phyloP scores from a whole-genome alignment of 306 rosid genomes.

The Betula pendula region DNA sequence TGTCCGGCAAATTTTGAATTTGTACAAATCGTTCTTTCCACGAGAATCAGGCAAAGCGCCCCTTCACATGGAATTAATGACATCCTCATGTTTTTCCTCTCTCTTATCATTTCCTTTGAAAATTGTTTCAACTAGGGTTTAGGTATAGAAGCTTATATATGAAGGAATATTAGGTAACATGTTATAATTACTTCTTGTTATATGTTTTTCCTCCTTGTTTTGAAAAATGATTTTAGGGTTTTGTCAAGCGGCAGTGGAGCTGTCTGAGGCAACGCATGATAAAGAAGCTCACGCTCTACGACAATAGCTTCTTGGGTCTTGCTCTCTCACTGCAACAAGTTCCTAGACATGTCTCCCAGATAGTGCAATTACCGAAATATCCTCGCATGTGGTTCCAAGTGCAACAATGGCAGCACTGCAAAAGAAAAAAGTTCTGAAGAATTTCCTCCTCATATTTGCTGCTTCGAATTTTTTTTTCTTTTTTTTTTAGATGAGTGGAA shows the following conservation, averaged over 20 bases:
- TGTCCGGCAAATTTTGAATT: too few relatives aligned
- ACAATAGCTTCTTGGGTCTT: conserved; percentile 35
- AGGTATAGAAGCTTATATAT: background rate
- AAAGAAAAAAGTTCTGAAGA: background rate
- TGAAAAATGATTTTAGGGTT: conserved; percentile 20
- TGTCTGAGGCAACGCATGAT: conserved; percentile 7
- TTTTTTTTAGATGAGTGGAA: too few relatives aligned
- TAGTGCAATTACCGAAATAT: conserved; percentile 32
- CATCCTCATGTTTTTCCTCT: too few relatives aligned
- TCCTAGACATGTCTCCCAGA: conserved; percentile 43
- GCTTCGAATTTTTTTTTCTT: too few relatives aligned
- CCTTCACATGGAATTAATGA: too few relatives aligned
- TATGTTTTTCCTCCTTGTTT: background rate
- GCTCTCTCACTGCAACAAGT: conserved; percentile 47
- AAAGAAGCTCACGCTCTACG: conserved; percentile 16
- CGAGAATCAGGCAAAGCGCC: too few relatives aligned
- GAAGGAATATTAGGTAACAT: too few relatives aligned
- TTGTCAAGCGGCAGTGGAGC: background rate
- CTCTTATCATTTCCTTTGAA: background rate
- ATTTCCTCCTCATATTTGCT: background rate
- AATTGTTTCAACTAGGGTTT: background rate
- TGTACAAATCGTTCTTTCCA: too few relatives aligned
- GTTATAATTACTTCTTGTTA: too few relatives aligned
- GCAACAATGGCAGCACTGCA: background rate
- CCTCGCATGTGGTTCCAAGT: conserved; percentile 16